Evolutionary conservation across 257 asterid genomes (phyloP).

Genomic region (Echites panduratus): DNA sequence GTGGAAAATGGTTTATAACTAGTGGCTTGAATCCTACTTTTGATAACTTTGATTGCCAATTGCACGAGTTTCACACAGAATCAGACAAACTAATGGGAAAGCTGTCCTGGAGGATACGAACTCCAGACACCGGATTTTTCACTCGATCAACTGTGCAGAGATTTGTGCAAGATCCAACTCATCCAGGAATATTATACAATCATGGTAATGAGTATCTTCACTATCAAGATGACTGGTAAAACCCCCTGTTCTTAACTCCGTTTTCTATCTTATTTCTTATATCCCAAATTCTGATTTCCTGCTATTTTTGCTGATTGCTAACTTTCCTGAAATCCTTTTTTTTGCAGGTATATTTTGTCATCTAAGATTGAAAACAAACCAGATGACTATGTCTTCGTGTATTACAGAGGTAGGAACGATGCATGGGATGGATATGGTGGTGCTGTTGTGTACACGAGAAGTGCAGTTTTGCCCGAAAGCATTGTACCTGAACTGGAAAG

Average conservation of each 20-base stretch:
- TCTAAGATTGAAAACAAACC: constrained; percentile 62
- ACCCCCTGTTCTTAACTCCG: background rate
- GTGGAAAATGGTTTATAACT: constrained; percentile 83
- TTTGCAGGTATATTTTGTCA: constrained; percentile 79
- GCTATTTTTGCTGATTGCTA: background rate
- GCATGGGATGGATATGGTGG: constrained; percentile 99
- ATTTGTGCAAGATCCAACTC: constrained; percentile 73
- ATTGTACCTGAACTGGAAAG: constrained; percentile 64
- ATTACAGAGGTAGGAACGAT: constrained; percentile 80
- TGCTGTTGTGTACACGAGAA: constrained; percentile 81
- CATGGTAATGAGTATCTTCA: constrained; percentile 94
- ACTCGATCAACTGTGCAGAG: constrained; percentile 72
- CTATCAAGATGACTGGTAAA: constrained; percentile 94
- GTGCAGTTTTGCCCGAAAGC: constrained; percentile 69
- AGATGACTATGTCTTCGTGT: constrained; percentile 80
- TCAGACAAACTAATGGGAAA: constrained; percentile 61
- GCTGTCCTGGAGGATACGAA: constrained; percentile 67
- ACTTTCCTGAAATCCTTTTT: background rate
- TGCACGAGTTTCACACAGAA: constrained; percentile 88
- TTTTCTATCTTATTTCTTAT: background rate
- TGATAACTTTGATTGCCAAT: constrained; percentile 84
- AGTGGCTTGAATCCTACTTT: constrained; percentile 91
- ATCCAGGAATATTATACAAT: constrained; percentile 85
- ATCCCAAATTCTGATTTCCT: background rate
- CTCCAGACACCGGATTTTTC: constrained; percentile 84